These are phyloP conservation scores for Striga hermonthica DNA, from an alignment of 305 asterid species.

Conservation along the genomic window DNA sequence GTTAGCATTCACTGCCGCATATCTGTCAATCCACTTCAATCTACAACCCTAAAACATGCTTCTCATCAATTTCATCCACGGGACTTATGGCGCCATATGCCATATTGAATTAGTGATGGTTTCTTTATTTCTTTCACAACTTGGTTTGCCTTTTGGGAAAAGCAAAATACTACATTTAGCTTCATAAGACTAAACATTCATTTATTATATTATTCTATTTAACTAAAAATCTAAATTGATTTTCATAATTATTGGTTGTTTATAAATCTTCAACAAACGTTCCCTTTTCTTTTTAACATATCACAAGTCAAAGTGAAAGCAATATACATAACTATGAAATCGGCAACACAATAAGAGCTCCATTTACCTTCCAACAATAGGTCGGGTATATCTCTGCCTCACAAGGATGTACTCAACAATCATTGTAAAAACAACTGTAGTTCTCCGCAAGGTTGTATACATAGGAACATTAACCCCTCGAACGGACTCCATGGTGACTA, in stretches of 20 bases:
- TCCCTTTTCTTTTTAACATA: neutral
- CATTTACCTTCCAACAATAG: slow-evolving; percentile 80
- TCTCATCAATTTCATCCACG: no score
- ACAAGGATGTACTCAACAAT: slow-evolving; percentile 75
- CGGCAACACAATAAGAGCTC: slow-evolving; percentile 2
- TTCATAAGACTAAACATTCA: no score
- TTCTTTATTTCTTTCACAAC: neutral
- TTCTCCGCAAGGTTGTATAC: slow-evolving; percentile 96
- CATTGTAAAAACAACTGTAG: slow-evolving; percentile 96
- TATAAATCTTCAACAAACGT: no score
- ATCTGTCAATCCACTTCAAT: no score
- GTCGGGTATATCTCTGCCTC: slow-evolving; percentile 64
- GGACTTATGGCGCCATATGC: no score
- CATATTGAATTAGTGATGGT: no score
- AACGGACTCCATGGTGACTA: slow-evolving; percentile 94
- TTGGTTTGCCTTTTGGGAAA: slow-evolving; percentile 11
- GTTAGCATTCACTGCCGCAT: neutral
- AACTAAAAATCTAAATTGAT: no score
- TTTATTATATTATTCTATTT: no score
- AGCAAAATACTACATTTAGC: neutral
- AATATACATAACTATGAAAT: neutral
- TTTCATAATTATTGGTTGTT: no score
- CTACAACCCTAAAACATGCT: neutral
- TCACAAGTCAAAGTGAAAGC: slow-evolving; percentile 7
- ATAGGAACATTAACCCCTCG: slow-evolving; percentile 98